Conservation (phyloP, 140 eudicot genomes). For the Senecio squalidus region DNA sequence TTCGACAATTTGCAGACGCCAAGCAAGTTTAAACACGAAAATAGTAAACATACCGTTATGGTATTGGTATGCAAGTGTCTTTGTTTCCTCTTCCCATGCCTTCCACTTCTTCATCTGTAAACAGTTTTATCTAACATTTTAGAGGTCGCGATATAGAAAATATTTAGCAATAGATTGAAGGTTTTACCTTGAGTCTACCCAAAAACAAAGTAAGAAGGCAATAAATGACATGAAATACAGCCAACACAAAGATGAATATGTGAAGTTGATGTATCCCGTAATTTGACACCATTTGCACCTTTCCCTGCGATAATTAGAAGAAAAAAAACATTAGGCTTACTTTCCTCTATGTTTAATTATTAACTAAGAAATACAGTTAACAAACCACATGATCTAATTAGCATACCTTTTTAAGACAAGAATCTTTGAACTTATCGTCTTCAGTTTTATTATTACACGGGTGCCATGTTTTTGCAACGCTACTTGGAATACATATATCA, state of each 20-base stretch:
- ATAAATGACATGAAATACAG: conserved; percentile 53
- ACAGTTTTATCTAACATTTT: neutral
- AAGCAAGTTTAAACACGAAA: too few species aligned
- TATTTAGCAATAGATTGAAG: too few species aligned
- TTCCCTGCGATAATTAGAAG: conserved; percentile 26
- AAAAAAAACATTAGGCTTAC: too few species aligned
- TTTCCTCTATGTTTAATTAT: too few species aligned
- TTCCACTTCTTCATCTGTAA: conserved; percentile 67
- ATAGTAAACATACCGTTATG: conserved; percentile 34
- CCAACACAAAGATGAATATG: conserved; percentile 65
- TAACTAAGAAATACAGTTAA: too few species aligned
- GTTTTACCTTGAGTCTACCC: conserved; percentile 56
- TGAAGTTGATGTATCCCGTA: conserved; percentile 77
- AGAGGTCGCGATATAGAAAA: too few species aligned
- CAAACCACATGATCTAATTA: too few species aligned
- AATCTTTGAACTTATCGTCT: conserved; percentile 17
- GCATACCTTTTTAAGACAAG: conserved; percentile 32
- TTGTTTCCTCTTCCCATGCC: conserved; percentile 69
- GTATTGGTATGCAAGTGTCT: conserved; percentile 52
- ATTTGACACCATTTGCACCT: conserved; percentile 53
- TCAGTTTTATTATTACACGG: conserved; percentile 29
- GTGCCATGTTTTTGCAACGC: conserved; percentile 58
- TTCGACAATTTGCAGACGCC: neutral
- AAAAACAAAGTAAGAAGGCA: conserved; percentile 48
- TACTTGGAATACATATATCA: conserved; percentile 49